Percentiles rank a stretch among this genome's conserved stretches.
These are phyloP conservation scores for Eustoma russellianum DNA, from an alignment of 257 asterid genomes.

Conservation along the genomic window DNA sequence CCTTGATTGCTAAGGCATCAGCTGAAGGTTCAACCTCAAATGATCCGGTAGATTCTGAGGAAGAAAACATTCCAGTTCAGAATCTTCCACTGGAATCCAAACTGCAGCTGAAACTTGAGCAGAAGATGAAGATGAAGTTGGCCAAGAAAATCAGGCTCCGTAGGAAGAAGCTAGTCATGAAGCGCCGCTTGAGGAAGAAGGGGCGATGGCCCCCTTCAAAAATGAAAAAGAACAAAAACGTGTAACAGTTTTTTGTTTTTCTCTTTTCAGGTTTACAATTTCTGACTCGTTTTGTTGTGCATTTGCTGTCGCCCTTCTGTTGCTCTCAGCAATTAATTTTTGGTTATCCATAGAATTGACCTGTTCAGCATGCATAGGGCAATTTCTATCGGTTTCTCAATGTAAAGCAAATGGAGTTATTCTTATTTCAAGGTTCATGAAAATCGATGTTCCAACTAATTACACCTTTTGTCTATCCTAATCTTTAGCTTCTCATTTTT, in stretches of 20 bases:
- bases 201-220: slow-evolving; percentile 98
- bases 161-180: slow-evolving; percentile 81
- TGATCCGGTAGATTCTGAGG: slow-evolving; percentile 30
- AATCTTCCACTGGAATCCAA: slow-evolving; percentile 69
- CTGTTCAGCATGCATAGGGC: background rate
- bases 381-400: background rate
- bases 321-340: slow-evolving; percentile 2
- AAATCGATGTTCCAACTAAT: no score
- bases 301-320: slow-evolving; percentile 12
- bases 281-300: slow-evolving; percentile 16
- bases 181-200: slow-evolving; percentile 90
- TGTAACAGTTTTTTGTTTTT: slow-evolving; percentile 22
- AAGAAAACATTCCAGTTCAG: slow-evolving; percentile 37
- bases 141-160: slow-evolving; percentile 84
- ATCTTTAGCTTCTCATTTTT: no score
- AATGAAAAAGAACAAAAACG: slow-evolving; percentile 91
- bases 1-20: slow-evolving; percentile 45
- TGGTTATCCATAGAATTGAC: background rate
- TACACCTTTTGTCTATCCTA: no score
- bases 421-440: no score
- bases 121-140: slow-evolving; percentile 61
- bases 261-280: slow-evolving; percentile 28
- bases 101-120: slow-evolving; percentile 57
- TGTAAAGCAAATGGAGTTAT: background rate
- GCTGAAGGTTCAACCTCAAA: slow-evolving; percentile 33